Conservation (phyloP, 2,329 filamentous ascomycete genomes). For the Sporothrix inflata region DNA sequence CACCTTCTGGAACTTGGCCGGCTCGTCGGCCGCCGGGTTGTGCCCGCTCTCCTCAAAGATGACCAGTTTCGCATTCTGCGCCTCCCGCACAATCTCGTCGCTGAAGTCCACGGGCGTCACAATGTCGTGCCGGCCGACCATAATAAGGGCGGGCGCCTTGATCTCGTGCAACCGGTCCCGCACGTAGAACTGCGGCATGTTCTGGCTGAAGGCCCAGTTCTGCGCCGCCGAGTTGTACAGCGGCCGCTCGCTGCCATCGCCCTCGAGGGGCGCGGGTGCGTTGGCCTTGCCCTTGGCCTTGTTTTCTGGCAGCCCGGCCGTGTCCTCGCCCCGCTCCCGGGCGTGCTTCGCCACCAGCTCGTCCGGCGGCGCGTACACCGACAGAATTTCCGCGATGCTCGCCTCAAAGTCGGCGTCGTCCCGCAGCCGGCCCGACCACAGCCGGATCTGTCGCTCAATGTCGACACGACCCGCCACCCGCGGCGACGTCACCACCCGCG, state of each 20-base stretch:
- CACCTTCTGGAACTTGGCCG: slow-evolving; percentile 11
- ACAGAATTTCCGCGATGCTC: not conserved
- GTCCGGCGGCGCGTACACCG: not conserved
- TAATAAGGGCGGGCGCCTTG: slow-evolving; percentile 2
- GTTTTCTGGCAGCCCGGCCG: not conserved
- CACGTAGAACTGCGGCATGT: slow-evolving; percentile 10
- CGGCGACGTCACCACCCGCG: not conserved
- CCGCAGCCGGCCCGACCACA: not conserved
- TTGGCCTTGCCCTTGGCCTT: not conserved
- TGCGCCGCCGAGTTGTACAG: slow-evolving; percentile 21
- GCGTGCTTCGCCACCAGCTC: not conserved
- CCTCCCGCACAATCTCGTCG: not conserved
- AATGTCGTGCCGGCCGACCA: slow-evolving; percentile 13
- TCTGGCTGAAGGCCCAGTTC: slow-evolving; percentile 14
- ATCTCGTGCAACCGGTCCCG: not conserved
- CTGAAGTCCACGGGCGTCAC: not conserved
- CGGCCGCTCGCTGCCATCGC: not conserved
- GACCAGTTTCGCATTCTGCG: slow-evolving; percentile 1
- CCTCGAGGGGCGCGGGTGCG: not conserved
- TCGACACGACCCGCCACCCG: not conserved
- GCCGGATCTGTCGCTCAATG: not conserved
- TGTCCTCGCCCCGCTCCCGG: not conserved
- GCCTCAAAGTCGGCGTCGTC: not conserved
- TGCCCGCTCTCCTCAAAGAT: slow-evolving; percentile 18
- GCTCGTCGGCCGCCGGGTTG: slow-evolving; percentile 20